Evolutionary conservation across 148 eudicot species (phyloP), one percentile per base, ranked within the genome.

Genomic region (Chenopodium formosanum): DNA sequence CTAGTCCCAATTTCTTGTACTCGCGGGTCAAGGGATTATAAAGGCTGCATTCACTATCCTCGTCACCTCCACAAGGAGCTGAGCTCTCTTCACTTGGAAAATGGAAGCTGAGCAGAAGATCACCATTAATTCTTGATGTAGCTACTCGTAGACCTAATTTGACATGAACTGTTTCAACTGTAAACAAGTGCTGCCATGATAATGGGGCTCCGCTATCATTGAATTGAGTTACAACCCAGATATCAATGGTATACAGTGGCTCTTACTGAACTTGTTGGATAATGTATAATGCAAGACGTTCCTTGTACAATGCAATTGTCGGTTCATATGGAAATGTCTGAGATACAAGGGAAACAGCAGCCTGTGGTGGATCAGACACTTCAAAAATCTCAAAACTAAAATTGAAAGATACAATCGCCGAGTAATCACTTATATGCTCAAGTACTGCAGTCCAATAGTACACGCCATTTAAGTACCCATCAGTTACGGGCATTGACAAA

Each of bases 211-310:
- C 77, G 1, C 60, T 23, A 53, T n/a, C 46, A 75, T 31, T 47
- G 10, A 81, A 81, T 66, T 76, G 2, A 2, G 74, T 40, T 37
- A 67, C 68, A 22, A 81, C 79, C 83, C 83, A 81, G 13, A 67
- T n/a, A 14, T 81, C 74, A 32, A 75, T 48, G 9, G 5, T 44
- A 56, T 48, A 22, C 31, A 17, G 29, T 17, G 67, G 12, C 34
- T 47, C 44, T 31, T 23, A 74, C 25, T 20, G 14, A 25, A 63
- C 31, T 2, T 5, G 47, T 10, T 44, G 20, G 2, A 20, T 65
- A 64, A 67, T 25, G 74, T 74, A 37, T 17, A 20, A 17, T 20
- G 74, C 66, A 52, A 75, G 74, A 29, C 20, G 52, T 2, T 81
- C 74, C 58, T 10, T 74, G 34, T 81, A 75, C 29, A 52, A 1